A percentile compares a stretch with the other conserved stretches of the same genome.
phyloP scores from a whole-genome alignment of 805 yeast genomes.

The Metschnikowia borealis region DNA sequence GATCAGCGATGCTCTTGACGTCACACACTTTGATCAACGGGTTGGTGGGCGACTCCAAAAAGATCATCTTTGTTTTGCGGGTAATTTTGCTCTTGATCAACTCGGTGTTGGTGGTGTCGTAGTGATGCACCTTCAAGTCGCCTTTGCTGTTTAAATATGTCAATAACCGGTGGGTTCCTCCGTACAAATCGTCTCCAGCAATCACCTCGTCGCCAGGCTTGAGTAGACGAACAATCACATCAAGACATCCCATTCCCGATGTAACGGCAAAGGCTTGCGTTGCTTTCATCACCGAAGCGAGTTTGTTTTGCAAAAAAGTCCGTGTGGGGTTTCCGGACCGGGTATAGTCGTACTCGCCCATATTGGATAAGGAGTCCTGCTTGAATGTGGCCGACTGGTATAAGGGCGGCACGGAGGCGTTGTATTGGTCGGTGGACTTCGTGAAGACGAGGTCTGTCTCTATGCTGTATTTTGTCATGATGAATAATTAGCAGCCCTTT shows the following conservation, averaged over 20 bases:
- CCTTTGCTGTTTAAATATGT: conserved; percentile 64
- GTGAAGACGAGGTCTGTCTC: conserved; percentile 70
- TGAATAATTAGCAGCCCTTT: not conserved
- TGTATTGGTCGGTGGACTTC: conserved; percentile 61
- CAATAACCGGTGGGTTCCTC: conserved; percentile 86
- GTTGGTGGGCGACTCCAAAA: conserved; percentile 89
- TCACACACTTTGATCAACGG: conserved; percentile 89
- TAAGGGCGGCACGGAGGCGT: conserved; percentile 81
- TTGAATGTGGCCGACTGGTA: conserved; percentile 95
- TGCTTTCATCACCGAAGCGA: conserved; percentile 78
- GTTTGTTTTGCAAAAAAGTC: conserved; percentile 69
- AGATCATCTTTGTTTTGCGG: conserved; percentile 64
- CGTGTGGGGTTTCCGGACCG: conserved; percentile 95
- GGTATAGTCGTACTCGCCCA: conserved; percentile 75
- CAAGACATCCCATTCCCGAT: conserved; percentile 91
- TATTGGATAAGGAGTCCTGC: conserved; percentile 63
- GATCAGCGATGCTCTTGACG: conserved; percentile 58
- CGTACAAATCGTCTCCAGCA: conserved; percentile 93
- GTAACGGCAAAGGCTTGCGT: conserved; percentile 74
- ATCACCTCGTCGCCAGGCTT: conserved; percentile 85
- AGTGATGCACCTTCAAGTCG: conserved; percentile 64
- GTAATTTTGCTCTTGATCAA: conserved; percentile 55
- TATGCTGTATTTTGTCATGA: conserved; percentile 38
- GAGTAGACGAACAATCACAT: conserved; percentile 72
- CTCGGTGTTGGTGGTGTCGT: conserved; percentile 74